Conservation (phyloP, 2,329 filamentous ascomycete species). For the Fusarium secorum region DNA sequence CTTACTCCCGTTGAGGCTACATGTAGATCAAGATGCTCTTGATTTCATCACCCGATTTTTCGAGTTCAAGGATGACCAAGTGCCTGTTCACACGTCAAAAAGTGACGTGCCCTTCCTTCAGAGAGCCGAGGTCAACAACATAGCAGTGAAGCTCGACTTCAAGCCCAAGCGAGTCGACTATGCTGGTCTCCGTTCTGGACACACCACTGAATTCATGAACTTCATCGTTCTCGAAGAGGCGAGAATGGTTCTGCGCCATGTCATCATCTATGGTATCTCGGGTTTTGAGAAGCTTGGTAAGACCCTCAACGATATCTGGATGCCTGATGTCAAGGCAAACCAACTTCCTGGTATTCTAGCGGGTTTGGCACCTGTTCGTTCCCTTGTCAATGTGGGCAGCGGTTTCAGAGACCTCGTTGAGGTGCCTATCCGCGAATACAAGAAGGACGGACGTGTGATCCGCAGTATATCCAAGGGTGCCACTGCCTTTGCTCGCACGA, state of each 20-base stretch:
- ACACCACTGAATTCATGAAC: conserved; percentile 98
- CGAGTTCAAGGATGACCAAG: conserved; percentile 87
- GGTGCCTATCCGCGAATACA: conserved; percentile 90
- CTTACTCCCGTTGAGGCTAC: conserved; percentile 84
- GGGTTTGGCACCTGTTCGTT: conserved; percentile 87
- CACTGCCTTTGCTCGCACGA: conserved; percentile 88
- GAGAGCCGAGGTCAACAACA: conserved; percentile 82
- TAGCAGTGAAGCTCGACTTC: conserved; percentile 88
- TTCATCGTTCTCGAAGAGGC: conserved; percentile 92
- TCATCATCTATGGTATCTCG: conserved; percentile 89
- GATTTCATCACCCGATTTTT: conserved; percentile 98
- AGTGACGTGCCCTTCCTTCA: conserved; percentile 88
- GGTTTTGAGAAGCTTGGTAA: conserved; percentile 91
- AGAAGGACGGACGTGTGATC: conserved; percentile 90
- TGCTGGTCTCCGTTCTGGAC: conserved; percentile 86
- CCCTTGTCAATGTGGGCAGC: conserved; percentile 87
- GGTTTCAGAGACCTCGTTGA: conserved; percentile 87
- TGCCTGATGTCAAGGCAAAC: conserved; percentile 87
- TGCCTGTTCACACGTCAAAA: conserved; percentile 62
- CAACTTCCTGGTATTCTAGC: conserved; percentile 90
- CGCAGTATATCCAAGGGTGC: conserved; percentile 93
- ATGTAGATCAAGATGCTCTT: conserved; percentile 96
- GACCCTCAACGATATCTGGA: conserved; percentile 95
- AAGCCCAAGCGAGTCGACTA: conserved; percentile 99
- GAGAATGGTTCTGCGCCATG: conserved; percentile 83